Evolutionary conservation across 768 basidiomycete genomes (phyloP).

Genomic region (Cyathus striatus): DNA sequence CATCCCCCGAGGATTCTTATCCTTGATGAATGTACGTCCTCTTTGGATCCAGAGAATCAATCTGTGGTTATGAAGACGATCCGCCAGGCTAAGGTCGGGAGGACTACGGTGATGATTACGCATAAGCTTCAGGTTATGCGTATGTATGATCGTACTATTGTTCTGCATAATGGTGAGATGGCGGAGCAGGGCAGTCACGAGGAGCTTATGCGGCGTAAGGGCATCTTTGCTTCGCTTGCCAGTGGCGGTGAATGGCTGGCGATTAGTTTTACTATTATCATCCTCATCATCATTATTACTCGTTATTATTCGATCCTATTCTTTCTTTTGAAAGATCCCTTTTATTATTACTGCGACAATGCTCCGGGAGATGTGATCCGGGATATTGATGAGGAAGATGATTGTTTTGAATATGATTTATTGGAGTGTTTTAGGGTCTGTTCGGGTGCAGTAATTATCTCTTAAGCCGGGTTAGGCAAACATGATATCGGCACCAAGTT

Average conservation of each 20-base stretch:
- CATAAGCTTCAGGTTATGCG: slow-evolving; percentile 90
- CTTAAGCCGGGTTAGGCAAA: no score
- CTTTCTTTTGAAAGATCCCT: no score
- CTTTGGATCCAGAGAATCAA: slow-evolving; percentile 89
- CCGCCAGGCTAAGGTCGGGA: slow-evolving; percentile 50
- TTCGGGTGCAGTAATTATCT: no score
- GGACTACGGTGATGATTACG: slow-evolving; percentile 89
- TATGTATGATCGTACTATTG: slow-evolving; percentile 86
- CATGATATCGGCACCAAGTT: no score
- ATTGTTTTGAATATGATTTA: no score
- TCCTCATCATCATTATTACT: no score
- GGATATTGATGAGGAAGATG: no score
- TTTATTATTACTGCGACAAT: no score
- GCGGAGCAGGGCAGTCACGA: slow-evolving; percentile 79
- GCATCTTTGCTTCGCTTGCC: slow-evolving; percentile 77
- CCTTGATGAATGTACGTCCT: slow-evolving; percentile 94
- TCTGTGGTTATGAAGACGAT: slow-evolving; percentile 78
- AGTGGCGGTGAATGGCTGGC: slow-evolving; percentile 68
- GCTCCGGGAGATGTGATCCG: no score
- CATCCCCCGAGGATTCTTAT: slow-evolving; percentile 70
- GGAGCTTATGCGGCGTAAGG: slow-evolving; percentile 57
- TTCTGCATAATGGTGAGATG: slow-evolving; percentile 72
- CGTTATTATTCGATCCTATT: no score
- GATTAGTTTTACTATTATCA: no score
- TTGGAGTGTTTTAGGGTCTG: no score